phyloP scores from a whole-genome alignment of 2,329 filamentous ascomycete genomes.

The Lachnellula willkommii region DNA sequence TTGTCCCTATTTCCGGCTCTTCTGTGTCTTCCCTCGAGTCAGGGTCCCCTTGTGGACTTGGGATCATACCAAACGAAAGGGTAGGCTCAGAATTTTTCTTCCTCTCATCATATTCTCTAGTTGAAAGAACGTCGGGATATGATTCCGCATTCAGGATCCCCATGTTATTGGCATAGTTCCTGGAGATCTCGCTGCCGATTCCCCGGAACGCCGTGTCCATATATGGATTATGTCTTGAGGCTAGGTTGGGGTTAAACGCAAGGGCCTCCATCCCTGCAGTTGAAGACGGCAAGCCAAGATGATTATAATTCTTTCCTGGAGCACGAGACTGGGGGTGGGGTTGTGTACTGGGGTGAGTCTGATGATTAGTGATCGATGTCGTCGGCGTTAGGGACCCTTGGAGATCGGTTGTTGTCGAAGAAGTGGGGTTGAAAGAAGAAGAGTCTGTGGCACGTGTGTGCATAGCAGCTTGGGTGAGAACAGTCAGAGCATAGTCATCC shows the following conservation, averaged over 20 bases:
- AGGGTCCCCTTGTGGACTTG: constrained; percentile 7
- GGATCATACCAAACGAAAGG: constrained; percentile 24
- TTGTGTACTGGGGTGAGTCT: background rate
- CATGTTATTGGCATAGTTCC: constrained; percentile 15
- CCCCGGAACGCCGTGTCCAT: constrained; percentile 14
- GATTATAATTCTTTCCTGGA: background rate
- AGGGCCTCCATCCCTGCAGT: constrained; percentile 21
- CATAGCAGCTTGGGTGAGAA: constrained; percentile 27
- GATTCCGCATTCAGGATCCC: constrained; percentile 44
- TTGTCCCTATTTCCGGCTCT: constrained; percentile 20
- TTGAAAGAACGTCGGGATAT: constrained; percentile 36
- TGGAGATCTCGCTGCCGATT: constrained; percentile 13
- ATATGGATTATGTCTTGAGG: constrained; percentile 11
- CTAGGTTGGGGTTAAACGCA: constrained; percentile 10
- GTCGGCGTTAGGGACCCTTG: background rate
- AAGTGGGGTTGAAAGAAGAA: background rate
- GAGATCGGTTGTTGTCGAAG: background rate
- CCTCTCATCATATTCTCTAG: constrained; percentile 8
- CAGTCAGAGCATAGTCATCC: constrained; percentile 24
- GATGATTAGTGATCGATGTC: constrained; percentile 11
- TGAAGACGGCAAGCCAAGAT: constrained; percentile 2
- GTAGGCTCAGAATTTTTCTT: constrained; percentile 8
- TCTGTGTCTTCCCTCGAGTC: constrained; percentile 16
- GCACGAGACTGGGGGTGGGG: background rate
- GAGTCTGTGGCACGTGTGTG: constrained; percentile 8